phyloP scores from a whole-genome alignment of 1,139 yeast species.

The Groenewaldozyma auringiensis region DNA sequence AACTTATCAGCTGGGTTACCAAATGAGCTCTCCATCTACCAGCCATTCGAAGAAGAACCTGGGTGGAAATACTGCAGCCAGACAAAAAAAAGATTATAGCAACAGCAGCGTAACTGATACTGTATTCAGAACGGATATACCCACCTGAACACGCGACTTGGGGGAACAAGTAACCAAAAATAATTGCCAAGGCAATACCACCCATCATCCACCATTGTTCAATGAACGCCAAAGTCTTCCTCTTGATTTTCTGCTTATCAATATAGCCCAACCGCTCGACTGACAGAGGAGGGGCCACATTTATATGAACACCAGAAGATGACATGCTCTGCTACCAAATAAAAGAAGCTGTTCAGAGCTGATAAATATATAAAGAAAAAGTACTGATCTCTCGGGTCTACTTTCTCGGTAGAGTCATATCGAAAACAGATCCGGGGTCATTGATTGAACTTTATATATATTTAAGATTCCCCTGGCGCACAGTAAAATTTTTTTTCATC shows the following conservation, averaged over 20 bases:
- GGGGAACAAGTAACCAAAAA: conserved; percentile 72
- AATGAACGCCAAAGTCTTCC: conserved; percentile 3
- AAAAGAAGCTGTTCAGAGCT: no score
- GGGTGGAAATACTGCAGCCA: conserved; percentile 69
- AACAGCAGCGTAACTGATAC: conserved; percentile 80
- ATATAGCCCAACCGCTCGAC: not conserved
- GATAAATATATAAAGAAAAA: no score
- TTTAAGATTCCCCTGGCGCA: no score
- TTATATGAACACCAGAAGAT: not conserved
- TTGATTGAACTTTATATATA: no score
- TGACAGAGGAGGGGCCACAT: not conserved
- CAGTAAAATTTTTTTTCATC: no score
- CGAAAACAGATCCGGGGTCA: no score
- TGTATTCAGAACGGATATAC: conserved; percentile 59
- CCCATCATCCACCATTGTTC: conserved; percentile 61
- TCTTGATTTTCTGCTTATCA: not conserved
- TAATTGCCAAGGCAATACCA: conserved; percentile 60
- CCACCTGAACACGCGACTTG: conserved; percentile 80
- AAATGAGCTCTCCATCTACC: conserved; percentile 77
- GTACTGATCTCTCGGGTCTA: no score
- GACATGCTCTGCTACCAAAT: not conserved
- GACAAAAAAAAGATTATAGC: conserved; percentile 75
- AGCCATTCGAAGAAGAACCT: conserved; percentile 50
- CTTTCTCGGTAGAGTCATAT: no score
- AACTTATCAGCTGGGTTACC: conserved; percentile 59